These are phyloP conservation scores for Cyanidiococcus yangmingshanensis DNA, from an alignment of 23 red algal species.

Conservation along the genomic window DNA sequence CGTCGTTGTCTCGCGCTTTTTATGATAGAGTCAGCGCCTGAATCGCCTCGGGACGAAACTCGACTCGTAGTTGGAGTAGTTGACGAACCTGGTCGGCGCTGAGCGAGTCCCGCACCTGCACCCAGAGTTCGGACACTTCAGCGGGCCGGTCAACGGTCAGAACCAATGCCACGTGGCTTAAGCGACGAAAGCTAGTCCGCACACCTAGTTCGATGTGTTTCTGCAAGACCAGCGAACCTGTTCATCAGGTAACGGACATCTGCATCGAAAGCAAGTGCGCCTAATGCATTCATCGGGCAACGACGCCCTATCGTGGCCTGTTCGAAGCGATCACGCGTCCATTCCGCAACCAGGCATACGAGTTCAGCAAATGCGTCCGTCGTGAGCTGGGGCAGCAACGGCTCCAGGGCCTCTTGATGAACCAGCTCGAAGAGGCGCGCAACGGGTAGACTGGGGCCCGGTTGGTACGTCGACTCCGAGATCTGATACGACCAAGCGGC, in stretches of 20 bases:
- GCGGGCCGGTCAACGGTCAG: neutral
- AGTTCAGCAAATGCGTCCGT: neutral
- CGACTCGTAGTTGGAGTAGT: neutral
- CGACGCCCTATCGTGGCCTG: neutral
- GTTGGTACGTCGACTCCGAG: neutral
- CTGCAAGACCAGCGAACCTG: neutral
- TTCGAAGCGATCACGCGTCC: neutral
- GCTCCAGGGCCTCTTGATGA: neutral
- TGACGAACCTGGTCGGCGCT: neutral
- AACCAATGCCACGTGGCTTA: neutral
- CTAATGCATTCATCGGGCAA: neutral
- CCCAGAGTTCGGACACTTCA: constrained; percentile 1
- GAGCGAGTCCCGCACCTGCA: neutral
- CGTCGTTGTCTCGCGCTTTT: too few relatives aligned
- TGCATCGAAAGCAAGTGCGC: neutral
- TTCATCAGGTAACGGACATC: neutral
- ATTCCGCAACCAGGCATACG: constrained; percentile 1
- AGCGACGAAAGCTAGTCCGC: neutral
- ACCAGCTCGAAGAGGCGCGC: neutral
- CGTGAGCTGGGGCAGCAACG: neutral
- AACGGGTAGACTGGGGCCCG: neutral
- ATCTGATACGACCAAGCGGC: neutral
- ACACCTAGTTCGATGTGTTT: neutral
- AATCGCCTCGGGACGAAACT: neutral
- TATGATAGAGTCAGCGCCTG: too few relatives aligned